Conservation (phyloP, 2,329 filamentous ascomycete genomes). For the Eutypella sp. region DNA sequence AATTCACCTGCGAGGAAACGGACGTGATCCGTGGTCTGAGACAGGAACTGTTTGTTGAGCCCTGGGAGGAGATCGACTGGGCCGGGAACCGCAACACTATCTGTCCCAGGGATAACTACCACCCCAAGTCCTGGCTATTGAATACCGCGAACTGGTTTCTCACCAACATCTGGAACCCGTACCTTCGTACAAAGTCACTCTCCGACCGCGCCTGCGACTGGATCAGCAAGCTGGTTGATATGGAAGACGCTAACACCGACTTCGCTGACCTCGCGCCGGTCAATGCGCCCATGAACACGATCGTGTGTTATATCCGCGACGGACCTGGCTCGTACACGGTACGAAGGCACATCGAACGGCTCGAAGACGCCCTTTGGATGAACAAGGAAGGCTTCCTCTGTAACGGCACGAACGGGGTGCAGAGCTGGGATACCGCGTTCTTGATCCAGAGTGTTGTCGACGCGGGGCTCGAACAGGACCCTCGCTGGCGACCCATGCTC, state of each 20-base stretch:
- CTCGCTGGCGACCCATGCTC: slow-evolving; percentile 78
- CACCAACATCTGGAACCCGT: slow-evolving; percentile 75
- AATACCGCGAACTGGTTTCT: slow-evolving; percentile 74
- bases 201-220: slow-evolving; percentile 72
- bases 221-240: slow-evolving; percentile 76
- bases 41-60: slow-evolving; percentile 76
- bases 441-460: slow-evolving; percentile 77
- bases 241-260: slow-evolving; percentile 91
- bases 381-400: slow-evolving; percentile 88
- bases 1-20: slow-evolving; percentile 72
- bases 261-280: slow-evolving; percentile 84
- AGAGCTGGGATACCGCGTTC: slow-evolving; percentile 95
- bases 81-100: slow-evolving; percentile 76
- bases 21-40: slow-evolving; percentile 67
- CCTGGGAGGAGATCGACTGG: slow-evolving; percentile 76
- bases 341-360: slow-evolving; percentile 69
- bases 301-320: slow-evolving; percentile 79
- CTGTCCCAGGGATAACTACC: slow-evolving; percentile 75
- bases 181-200: slow-evolving; percentile 62
- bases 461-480: slow-evolving; percentile 70
- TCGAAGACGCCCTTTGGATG: slow-evolving; percentile 87
- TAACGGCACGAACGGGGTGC: slow-evolving; percentile 97
- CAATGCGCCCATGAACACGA: slow-evolving; percentile 83
- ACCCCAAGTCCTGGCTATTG: slow-evolving; percentile 83
- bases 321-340: slow-evolving; percentile 71